Percentiles rank a stretch among this genome's conserved stretches.
Conservation (phyloP, 1,284 basidiomycete species). For the Ganoderma sp. region DNA sequence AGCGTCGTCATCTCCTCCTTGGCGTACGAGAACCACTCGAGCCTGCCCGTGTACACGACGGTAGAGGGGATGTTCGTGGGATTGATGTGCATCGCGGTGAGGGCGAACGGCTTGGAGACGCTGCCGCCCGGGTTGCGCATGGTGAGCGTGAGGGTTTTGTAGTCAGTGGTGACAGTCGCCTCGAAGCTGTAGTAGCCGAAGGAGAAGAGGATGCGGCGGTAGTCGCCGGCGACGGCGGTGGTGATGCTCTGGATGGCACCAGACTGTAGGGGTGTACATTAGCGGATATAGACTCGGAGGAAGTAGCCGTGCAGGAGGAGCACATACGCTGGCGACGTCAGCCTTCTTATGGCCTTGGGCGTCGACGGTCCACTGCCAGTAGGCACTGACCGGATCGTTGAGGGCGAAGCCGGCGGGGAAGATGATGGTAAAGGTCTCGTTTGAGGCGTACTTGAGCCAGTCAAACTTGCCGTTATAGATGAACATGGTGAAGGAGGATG, state of each 20-base stretch:
- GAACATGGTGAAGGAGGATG: not conserved
- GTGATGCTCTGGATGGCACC: not conserved
- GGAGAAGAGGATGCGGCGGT: not conserved
- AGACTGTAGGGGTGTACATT: not conserved
- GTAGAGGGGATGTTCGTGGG: not conserved
- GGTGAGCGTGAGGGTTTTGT: not conserved
- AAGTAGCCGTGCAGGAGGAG: too few relatives aligned
- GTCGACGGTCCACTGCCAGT: not conserved
- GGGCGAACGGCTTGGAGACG: not conserved
- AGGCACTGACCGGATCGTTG: not conserved
- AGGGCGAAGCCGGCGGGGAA: constrained; percentile 3
- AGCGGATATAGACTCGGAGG: too few relatives aligned
- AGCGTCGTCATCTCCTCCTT: constrained; percentile 17
- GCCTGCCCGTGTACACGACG: constrained; percentile 13
- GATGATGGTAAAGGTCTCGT: not conserved
- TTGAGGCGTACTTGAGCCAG: not conserved
- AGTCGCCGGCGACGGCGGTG: not conserved
- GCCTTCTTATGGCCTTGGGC: not conserved
- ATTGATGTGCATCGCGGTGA: not conserved
- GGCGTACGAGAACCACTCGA: constrained; percentile 10
- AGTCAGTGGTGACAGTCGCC: not conserved
- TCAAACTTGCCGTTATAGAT: constrained; percentile 1
- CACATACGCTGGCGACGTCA: not conserved
- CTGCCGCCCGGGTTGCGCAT: not conserved
- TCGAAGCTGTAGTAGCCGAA: constrained; percentile 10